A percentile compares a stretch with the other conserved stretches of the same genome.
Evolutionary conservation across 495 filamentous ascomycete species (phyloP).

Genomic region (Podospora tetraspora): DNA sequence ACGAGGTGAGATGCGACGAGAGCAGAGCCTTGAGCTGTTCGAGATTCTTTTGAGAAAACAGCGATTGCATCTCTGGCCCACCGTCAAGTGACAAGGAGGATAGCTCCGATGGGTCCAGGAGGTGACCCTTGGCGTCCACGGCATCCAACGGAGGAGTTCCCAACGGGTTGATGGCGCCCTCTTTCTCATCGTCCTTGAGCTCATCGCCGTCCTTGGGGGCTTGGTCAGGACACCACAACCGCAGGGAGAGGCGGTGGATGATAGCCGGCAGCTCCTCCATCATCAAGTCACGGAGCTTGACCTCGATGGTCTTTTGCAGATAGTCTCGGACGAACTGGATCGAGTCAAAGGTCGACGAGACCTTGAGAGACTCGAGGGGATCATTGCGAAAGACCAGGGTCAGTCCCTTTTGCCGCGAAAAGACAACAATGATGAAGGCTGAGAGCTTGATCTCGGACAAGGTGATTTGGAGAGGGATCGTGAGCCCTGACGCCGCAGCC

Average conservation of each 20-base stretch:
- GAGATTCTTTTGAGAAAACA: constrained; percentile 89
- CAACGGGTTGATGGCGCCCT: constrained; percentile 65
- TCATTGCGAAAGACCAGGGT: constrained; percentile 98
- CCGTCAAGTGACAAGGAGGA: constrained; percentile 70
- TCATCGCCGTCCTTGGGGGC: constrained; percentile 51
- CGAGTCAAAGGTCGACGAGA: constrained; percentile 97
- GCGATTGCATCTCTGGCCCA: constrained; percentile 66
- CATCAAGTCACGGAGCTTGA: constrained; percentile 83
- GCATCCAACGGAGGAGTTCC: constrained; percentile 73
- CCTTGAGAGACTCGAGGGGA: constrained; percentile 93
- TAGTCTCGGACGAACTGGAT: constrained; percentile 98
- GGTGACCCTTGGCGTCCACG: constrained; percentile 69
- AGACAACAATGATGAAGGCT: constrained; percentile 94
- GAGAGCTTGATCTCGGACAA: constrained; percentile 95
- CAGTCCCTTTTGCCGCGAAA: constrained; percentile 92
- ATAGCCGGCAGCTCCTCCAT: constrained; percentile 98
- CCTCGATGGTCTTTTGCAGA: constrained; percentile 92
- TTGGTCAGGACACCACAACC: constrained; percentile 86
- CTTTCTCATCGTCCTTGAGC: constrained; percentile 43
- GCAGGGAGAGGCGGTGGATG: constrained; percentile 85
- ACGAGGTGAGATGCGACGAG: constrained; percentile 79
- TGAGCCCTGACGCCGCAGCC: constrained; percentile 88
- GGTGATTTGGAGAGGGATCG: constrained; percentile 94
- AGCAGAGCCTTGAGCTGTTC: constrained; percentile 68
- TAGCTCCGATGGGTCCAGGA: constrained; percentile 66